Evolutionary conservation across 208 protist species (phyloP).

Genomic region (Novymonas esmeraldas): DNA sequence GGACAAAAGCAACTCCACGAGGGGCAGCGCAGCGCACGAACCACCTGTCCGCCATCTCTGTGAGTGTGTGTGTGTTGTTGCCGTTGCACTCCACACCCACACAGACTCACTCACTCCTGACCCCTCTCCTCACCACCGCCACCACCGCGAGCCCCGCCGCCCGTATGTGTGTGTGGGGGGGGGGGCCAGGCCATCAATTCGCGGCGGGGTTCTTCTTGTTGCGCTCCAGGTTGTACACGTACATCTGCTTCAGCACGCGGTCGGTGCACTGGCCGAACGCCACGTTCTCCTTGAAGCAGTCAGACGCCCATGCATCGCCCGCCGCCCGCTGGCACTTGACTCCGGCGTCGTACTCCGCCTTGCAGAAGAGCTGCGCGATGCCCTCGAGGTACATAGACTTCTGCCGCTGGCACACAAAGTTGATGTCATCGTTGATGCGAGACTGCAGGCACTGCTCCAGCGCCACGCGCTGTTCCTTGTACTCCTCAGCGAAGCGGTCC

Average conservation of each 20-base stretch:
- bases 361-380: slow-evolving; percentile 75
- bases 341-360: slow-evolving; percentile 69
- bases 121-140: too few relatives aligned
- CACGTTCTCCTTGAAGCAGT: slow-evolving; percentile 88
- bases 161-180: too few relatives aligned
- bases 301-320: slow-evolving; percentile 73
- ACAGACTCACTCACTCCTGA: too few relatives aligned
- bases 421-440: slow-evolving; percentile 87
- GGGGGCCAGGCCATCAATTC: slow-evolving; percentile 34
- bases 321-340: slow-evolving; percentile 77
- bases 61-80: too few relatives aligned
- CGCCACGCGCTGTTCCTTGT: slow-evolving; percentile 55
- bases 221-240: slow-evolving; percentile 85
- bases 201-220: slow-evolving; percentile 78
- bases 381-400: slow-evolving; percentile 79
- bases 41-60: too few relatives aligned
- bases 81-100: too few relatives aligned
- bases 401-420: slow-evolving; percentile 84
- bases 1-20: too few relatives aligned
- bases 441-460: slow-evolving; percentile 77
- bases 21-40: too few relatives aligned
- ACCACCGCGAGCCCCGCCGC: too few relatives aligned
- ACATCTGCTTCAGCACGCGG: slow-evolving; percentile 78
- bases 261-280: slow-evolving; percentile 87
- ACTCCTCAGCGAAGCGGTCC: slow-evolving; percentile 60